A percentile compares a stretch with the other conserved stretches of the same genome.
Evolutionary conservation across 2,329 filamentous ascomycete genomes (phyloP).

Genomic region (Bipolaris cookei): DNA sequence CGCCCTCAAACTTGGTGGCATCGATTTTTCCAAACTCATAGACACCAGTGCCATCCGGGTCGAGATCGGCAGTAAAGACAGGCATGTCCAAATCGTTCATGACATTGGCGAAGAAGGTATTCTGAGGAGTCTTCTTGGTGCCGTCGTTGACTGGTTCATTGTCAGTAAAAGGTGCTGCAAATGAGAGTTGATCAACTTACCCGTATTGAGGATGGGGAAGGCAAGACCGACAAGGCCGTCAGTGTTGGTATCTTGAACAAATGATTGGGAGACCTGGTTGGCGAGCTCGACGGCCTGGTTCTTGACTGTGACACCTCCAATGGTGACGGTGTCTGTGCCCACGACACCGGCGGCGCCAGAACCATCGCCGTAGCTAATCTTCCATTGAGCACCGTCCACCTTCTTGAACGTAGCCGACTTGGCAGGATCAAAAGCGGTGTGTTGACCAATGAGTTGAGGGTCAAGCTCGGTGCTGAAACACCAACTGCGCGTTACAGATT

Average conservation of each 20-base stretch:
- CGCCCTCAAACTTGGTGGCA: slow-evolving; percentile 65
- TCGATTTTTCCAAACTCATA: slow-evolving; percentile 80
- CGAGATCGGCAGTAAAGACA: slow-evolving; percentile 74
- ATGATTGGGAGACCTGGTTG: slow-evolving; percentile 62
- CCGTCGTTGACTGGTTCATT: slow-evolving; percentile 37
- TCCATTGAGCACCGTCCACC: slow-evolving; percentile 62
- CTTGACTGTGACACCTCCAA: slow-evolving; percentile 68
- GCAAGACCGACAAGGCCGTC: slow-evolving; percentile 75
- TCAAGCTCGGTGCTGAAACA: slow-evolving; percentile 69
- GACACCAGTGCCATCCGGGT: slow-evolving; percentile 64
- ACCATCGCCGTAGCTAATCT: slow-evolving; percentile 72
- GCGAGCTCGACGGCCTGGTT: slow-evolving; percentile 73
- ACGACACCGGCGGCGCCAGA: slow-evolving; percentile 69
- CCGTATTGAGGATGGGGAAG: slow-evolving; percentile 68
- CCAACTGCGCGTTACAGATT: slow-evolving; percentile 58
- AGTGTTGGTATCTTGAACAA: slow-evolving; percentile 64
- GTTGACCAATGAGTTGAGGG: slow-evolving; percentile 53
- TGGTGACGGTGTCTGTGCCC: slow-evolving; percentile 69
- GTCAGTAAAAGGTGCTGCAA: slow-evolving; percentile 11
- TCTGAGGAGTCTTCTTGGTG: slow-evolving; percentile 66
- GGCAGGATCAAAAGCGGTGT: slow-evolving; percentile 62
- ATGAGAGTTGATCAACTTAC: slow-evolving; percentile 48
- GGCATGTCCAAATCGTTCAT: slow-evolving; percentile 66
- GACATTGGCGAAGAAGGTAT: slow-evolving; percentile 77
- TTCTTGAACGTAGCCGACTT: slow-evolving; percentile 60